These are phyloP conservation scores for Salicornia ramosissima DNA, from an alignment of 148 eudicot species.

Conservation along the genomic window DNA sequence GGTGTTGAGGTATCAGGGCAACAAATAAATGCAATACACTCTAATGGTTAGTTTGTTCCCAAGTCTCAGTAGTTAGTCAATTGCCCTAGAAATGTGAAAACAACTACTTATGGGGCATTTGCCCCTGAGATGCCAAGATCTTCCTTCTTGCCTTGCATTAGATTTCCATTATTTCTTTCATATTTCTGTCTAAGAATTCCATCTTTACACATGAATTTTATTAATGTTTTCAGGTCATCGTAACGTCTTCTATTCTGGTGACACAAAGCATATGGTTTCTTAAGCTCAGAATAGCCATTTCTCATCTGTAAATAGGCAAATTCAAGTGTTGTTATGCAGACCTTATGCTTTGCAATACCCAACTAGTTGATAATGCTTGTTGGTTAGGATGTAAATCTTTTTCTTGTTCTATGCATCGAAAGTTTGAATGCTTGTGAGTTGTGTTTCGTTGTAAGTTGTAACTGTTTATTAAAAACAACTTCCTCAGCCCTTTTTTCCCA, in stretches of 20 bases:
- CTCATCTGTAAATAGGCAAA: background rate
- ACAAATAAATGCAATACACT: conserved; percentile 55
- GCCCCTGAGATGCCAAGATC: no score
- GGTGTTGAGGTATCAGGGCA: conserved; percentile 67
- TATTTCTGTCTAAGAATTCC: no score
- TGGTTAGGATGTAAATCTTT: background rate
- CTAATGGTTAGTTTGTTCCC: conserved; percentile 31
- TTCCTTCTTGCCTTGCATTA: no score
- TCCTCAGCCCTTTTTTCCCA: no score
- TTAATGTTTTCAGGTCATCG: conserved; percentile 26
- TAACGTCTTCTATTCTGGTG: conserved; percentile 24
- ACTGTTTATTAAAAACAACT: no score
- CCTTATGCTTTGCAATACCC: no score
- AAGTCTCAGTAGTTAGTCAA: background rate
- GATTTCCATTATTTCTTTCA: no score
- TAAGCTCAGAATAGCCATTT: conserved; percentile 14
- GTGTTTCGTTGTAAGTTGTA: no score
- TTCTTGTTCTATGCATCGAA: no score
- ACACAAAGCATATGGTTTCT: conserved; percentile 34
- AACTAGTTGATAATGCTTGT: background rate
- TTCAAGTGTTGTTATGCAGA: background rate
- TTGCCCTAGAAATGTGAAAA: background rate
- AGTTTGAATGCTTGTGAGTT: no score
- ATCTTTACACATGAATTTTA: no score
- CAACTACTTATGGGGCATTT: no score